These are phyloP conservation scores for Colletotrichum sp. DNA, from an alignment of 2,329 filamentous ascomycete genomes.

Conservation along the genomic window DNA sequence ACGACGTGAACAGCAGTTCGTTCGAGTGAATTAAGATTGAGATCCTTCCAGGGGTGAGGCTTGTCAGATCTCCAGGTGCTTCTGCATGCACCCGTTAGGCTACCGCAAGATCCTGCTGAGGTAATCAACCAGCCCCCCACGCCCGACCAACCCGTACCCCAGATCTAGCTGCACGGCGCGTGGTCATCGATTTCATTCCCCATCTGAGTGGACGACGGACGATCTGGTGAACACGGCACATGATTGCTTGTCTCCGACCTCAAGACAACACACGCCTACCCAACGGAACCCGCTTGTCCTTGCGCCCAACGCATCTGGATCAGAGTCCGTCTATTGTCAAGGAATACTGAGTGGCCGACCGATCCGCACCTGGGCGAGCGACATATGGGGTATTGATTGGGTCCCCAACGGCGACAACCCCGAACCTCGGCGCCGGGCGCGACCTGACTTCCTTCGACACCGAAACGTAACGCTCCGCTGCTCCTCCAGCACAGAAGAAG, in stretches of 20 bases:
- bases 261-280: not conserved
- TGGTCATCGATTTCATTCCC: slow-evolving; percentile 11
- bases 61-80: not conserved
- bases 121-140: slow-evolving; percentile 1
- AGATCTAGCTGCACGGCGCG: slow-evolving; percentile 6
- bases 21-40: not conserved
- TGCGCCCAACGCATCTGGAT: not conserved
- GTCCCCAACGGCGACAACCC: not conserved
- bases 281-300: not conserved
- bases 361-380: not conserved
- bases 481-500: not conserved
- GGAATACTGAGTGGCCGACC: not conserved
- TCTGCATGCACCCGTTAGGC: not conserved
- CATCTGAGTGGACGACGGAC: slow-evolving; percentile 12
- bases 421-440: not conserved
- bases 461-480: not conserved
- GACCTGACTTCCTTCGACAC: not conserved
- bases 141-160: not conserved
- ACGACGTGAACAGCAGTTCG: not conserved
- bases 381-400: not conserved
- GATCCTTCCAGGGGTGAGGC: not conserved
- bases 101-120: not conserved
- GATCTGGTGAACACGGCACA: slow-evolving; percentile 16
- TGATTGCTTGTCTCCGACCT: slow-evolving; percentile 10
- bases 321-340: not conserved